Percentiles rank a stretch among this genome's conserved stretches.
Evolutionary conservation across 768 basidiomycete genomes (phyloP).

Genomic region (Piloderma croceum): DNA sequence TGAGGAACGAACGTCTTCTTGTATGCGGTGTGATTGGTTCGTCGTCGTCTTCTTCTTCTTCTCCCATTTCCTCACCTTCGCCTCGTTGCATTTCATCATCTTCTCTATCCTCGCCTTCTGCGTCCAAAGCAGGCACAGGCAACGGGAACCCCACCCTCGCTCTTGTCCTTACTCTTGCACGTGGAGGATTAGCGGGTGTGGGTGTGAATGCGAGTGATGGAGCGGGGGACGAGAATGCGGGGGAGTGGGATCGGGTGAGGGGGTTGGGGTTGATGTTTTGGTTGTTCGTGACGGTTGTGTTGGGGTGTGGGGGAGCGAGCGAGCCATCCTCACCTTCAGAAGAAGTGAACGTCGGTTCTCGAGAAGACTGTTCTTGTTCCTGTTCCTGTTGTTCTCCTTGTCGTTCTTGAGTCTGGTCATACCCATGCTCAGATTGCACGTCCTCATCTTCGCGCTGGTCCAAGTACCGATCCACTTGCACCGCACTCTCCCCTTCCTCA

Average conservation of each 20-base stretch:
- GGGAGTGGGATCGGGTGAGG: constrained; percentile 34
- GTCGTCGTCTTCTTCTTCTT: constrained; percentile 24
- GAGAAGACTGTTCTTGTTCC: constrained; percentile 5
- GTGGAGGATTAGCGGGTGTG: constrained; percentile 61
- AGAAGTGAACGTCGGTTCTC: constrained; percentile 69
- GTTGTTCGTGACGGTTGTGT: constrained; percentile 22
- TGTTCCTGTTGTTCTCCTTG: constrained; percentile 23
- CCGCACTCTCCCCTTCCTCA: constrained; percentile 14
- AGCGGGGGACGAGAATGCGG: constrained; percentile 49
- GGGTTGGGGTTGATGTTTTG: constrained; percentile 19
- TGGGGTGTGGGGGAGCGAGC: constrained; percentile 29
- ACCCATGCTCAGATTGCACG: constrained; percentile 8
- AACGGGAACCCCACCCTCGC: constrained; percentile 58
- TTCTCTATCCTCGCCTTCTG: constrained; percentile 22
- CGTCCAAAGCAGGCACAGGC: constrained; percentile 32
- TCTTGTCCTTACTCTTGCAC: constrained; percentile 31
- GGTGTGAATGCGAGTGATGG: constrained; percentile 59
- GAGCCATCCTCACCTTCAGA: constrained; percentile 49
- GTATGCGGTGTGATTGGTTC: constrained; percentile 63
- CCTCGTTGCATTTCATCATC: no score
- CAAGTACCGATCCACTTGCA: constrained; percentile 4
- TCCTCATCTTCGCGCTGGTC: neutral
- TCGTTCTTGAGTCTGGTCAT: constrained; percentile 14
- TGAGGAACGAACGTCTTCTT: constrained; percentile 74
- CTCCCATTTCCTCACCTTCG: constrained; percentile 1